Evolutionary conservation across 768 basidiomycete genomes (phyloP), one percentile per base, ranked within the genome.

Genomic region (Russula brevipes): DNA sequence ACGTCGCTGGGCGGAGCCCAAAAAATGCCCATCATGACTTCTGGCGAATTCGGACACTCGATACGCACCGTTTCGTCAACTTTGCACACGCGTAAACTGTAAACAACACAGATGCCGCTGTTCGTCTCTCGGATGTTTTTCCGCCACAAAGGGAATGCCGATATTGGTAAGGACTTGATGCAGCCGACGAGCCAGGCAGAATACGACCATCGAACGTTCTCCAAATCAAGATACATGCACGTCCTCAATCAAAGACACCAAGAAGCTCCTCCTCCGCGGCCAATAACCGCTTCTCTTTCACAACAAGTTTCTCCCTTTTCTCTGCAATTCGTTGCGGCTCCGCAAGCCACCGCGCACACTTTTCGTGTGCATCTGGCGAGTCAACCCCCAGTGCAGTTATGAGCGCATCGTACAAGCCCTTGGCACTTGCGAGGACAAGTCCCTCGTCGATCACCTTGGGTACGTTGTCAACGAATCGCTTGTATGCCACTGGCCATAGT

Each of bases 371-470:
- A 14, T 83, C 77, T 0, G 74, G 64, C 1, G 81, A 79, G 12
- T 81, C 80, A 50, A 88, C 73, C 0, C 80, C 80, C 5, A 90
- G 79, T 0, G 80, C 81, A 0, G 72, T 67, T 44, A 77, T 76
- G 3, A 90, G 72, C 0, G 72, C 77, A 16, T 70, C 72, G 10
- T 85, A 74, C 2, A 88, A 69, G 0, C 74, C 78, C 0, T 76
- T 71, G 56, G 79, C 76, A 4, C 84, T 63, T 0, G 85, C 86
- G 4, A 79, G 78, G 4, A 86, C 76, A 33, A 86, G 79, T 55
- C 83, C 81, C 59, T 78, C 70, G 61, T 82, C 79, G 59, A 81
- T 74, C 1, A 76, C 73, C 70, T 76, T 72, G 0, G 79, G 78
- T 5, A 81, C 69, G 62, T 76, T 75, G 45, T 82, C 82, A 5